A percentile compares a stretch with the other conserved stretches of the same genome.
These are phyloP conservation scores for Seiridium unicorne DNA, from an alignment of 2,329 filamentous ascomycete species.

Conservation along the genomic window DNA sequence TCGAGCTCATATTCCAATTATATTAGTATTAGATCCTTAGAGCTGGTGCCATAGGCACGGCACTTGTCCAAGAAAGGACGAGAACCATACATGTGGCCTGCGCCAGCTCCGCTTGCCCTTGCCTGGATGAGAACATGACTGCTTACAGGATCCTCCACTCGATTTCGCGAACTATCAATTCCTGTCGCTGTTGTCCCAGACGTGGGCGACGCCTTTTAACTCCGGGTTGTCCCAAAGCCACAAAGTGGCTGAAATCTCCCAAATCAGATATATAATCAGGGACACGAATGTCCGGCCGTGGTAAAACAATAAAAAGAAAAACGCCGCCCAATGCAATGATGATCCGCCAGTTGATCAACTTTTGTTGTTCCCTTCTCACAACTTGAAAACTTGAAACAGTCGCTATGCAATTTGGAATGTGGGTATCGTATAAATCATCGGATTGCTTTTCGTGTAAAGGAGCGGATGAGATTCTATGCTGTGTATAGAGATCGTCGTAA, in stretches of 20 bases:
- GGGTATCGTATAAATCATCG: slow-evolving; percentile 31
- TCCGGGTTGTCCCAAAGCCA: neutral
- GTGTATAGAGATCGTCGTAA: slow-evolving; percentile 33
- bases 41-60: neutral
- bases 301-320: slow-evolving; percentile 17
- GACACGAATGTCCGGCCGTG: neutral
- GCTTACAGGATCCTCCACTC: neutral
- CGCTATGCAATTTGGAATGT: slow-evolving; percentile 54
- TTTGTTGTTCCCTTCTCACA: slow-evolving; percentile 23
- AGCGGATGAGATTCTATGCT: slow-evolving; percentile 34
- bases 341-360: slow-evolving; percentile 21
- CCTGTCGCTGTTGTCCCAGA: neutral
- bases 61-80: neutral
- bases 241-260: neutral
- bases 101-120: neutral
- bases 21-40: slow-evolving; percentile 12
- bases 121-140: neutral
- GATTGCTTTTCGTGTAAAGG: slow-evolving; percentile 28
- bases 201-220: neutral
- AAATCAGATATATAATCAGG: neutral
- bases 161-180: neutral
- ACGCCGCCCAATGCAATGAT: slow-evolving; percentile 33
- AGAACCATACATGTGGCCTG: neutral
- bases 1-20: slow-evolving; percentile 7
- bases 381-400: slow-evolving; percentile 37